These are phyloP conservation scores for Gossypium raimondii DNA, from an alignment of 345 rosid genomes.

Conservation along the genomic window DNA sequence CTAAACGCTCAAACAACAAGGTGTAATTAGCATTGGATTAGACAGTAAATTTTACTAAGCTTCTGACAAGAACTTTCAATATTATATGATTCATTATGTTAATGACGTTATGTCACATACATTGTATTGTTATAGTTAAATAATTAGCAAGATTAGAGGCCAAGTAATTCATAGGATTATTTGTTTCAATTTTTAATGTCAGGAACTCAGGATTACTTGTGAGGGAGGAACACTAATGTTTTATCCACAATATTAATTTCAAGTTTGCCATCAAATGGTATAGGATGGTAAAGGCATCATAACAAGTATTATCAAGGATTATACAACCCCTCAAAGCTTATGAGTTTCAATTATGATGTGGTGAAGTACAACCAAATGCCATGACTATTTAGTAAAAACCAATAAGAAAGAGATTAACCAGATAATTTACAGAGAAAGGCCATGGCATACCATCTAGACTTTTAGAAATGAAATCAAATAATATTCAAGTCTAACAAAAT, in stretches of 20 bases:
- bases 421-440: neutral
- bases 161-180: neutral
- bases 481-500: neutral
- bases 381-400: neutral
- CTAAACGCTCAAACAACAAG: neutral
- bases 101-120: neutral
- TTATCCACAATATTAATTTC: neutral
- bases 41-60: neutral
- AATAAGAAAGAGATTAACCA: neutral
- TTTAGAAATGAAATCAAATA: too few species aligned
- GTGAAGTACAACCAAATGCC: neutral
- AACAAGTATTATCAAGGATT: neutral
- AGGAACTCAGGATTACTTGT: neutral
- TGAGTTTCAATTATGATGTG: neutral
- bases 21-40: neutral
- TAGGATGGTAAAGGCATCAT: neutral
- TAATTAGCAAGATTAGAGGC: neutral
- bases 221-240: neutral
- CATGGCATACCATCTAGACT: neutral
- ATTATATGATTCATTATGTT: neutral
- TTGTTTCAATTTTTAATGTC: neutral
- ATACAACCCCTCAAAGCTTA: neutral
- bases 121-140: neutral
- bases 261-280: neutral
- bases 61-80: neutral